A percentile compares a stretch with the other conserved stretches of the same genome.
phyloP scores from a whole-genome alignment of 768 basidiomycete species.

The Heimioporus sp. region DNA sequence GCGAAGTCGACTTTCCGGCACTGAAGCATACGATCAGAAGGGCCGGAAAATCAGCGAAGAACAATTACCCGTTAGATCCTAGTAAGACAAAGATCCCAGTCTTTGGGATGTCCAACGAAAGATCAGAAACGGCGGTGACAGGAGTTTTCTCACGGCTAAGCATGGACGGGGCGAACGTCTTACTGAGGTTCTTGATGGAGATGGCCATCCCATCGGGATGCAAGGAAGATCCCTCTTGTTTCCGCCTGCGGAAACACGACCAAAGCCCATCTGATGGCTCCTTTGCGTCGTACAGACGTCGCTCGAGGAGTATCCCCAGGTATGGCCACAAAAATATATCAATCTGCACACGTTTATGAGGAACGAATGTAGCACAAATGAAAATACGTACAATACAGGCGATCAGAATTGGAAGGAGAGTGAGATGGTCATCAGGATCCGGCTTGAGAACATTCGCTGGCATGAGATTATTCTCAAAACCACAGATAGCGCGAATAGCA shows the following conservation, averaged over 20 bases:
- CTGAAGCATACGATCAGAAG: slow-evolving; percentile 33
- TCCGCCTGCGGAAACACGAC: slow-evolving; percentile 20
- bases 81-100: slow-evolving; percentile 75
- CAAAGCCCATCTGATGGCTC: slow-evolving; percentile 32
- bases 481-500: slow-evolving; percentile 61
- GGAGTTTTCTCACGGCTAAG: slow-evolving; percentile 45
- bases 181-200: slow-evolving; percentile 57
- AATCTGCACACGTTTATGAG: slow-evolving; percentile 40
- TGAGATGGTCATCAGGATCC: slow-evolving; percentile 59
- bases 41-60: not conserved
- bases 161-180: slow-evolving; percentile 52
- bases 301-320: slow-evolving; percentile 58
- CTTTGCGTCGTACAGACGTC: slow-evolving; percentile 57
- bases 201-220: slow-evolving; percentile 50
- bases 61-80: slow-evolving; percentile 61
- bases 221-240: slow-evolving; percentile 9
- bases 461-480: slow-evolving; percentile 60
- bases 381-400: slow-evolving; percentile 54
- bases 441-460: slow-evolving; percentile 52
- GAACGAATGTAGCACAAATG: not conserved
- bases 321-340: slow-evolving; percentile 75
- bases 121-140: slow-evolving; percentile 63
- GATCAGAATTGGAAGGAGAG: slow-evolving; percentile 57
- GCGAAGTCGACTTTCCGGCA: slow-evolving; percentile 73
- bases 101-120: slow-evolving; percentile 68